Base-by-base conservation (phyloP, 768 basidiomycete species). In the Mycena indigotica region DNA sequence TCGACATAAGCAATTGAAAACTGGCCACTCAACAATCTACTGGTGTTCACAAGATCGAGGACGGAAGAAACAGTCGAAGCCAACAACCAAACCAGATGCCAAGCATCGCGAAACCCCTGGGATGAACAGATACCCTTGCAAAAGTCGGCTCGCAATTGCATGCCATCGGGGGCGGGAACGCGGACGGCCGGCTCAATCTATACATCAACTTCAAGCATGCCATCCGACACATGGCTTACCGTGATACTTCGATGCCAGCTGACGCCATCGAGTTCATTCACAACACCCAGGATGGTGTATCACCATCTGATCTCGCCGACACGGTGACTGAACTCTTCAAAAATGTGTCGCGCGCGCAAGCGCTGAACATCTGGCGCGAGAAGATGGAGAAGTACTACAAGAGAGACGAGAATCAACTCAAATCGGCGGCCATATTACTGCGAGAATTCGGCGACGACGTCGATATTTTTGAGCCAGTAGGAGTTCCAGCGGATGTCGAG, bases 291-390 rank as follows among this genome's bases (percentile, higher is more conserved):
- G 41, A 44, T 8, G 30, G 44, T 8, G 10, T 25, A 3, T 49
- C 52, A 1, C 57, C 57, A 3, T 28, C 48, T 2, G 17, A 25
- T 21, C 45, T 65, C 61, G 63, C 71, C 38, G 71, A 69, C 2
- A 64, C 55, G 52, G 73, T 65, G n/a, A 65, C 67, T 2, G 68
- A 66, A 4, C 61, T 70, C 30, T 70, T 68, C 23, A 66, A 66
- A 15, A 57, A 58, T 5, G 53, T 60, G 13, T 64, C 60, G 1
- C 17, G 56, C 17, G 25, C 12, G 4, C 66, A 68, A 38, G 49
- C 67, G 2, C 51, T 63, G 38, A 32, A 24, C 5, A 56, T 64
- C 16, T 68, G 67, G 66, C 19, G 13, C 0, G 28, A 40, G 24
- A 54, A 63, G 41, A 64, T 58, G 28, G 29, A 68, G 48, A 50